Base-by-base conservation (phyloP, 2,329 filamentous ascomycete species). In the Xylariaceae sp. region DNA sequence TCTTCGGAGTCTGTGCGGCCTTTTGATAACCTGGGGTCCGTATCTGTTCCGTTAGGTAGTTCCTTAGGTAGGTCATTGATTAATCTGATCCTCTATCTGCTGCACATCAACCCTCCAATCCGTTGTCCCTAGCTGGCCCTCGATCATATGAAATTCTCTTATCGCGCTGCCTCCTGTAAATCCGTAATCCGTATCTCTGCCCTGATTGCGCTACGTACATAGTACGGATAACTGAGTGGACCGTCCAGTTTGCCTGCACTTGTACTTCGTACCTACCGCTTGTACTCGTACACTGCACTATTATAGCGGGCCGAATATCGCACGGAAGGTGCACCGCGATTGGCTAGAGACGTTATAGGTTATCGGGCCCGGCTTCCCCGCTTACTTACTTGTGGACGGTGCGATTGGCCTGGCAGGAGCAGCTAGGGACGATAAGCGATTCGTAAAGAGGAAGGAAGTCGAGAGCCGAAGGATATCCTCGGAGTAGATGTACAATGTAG, bases 281-380 rank as follows among this genome's bases (percentile, higher is more conserved):
- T 39, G 18, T 9, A 18, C 9, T 50, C 2, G 9, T 23, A 11
- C 11, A 13, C 11, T n/a, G 8, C 15, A 50, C 17, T 30, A 11
- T 17, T 23, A 30, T 61, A 63, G 67, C 68, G 68, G 68, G 53
- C 67, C 68, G 68, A 70, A 67, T 70, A 52, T 59, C 54, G 58
- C 57, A 53, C 18, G 60, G 56, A 44, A 54, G 37, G 9, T 10
- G 4, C 23, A 4, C 47, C 53, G 45, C 68, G 61, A 68, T 70
- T 70, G 66, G 67, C 17, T 35, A 4, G 42, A 2, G 23, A 18
- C 53, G 50, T 50, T 57, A 39, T 42, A 57, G 57, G 62, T 64
- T 62, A 64, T 61, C 59, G 59, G 66, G 53, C 23, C 50, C 45
- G 48, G 48, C 11, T 30, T 59, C 53, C 55, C 59, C 52, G 58